Conservation (phyloP, 2,329 filamentous ascomycete species). For the Bipolaris victoriae region DNA sequence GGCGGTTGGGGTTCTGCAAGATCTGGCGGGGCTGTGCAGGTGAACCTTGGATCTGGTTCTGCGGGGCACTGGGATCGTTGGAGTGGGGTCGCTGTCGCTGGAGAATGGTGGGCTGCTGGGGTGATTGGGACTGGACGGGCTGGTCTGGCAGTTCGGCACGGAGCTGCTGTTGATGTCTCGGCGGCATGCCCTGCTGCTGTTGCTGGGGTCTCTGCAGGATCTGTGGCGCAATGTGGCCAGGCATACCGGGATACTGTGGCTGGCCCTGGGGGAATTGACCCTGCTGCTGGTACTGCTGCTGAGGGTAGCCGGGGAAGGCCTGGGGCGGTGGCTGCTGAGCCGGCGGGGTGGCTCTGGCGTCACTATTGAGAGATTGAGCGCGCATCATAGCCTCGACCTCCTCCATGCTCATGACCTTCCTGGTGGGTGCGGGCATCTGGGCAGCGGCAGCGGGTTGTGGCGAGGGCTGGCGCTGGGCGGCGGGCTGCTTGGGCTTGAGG, state of each 20-base stretch:
- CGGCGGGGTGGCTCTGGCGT: conserved; percentile 31
- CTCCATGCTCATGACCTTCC: conserved; percentile 93
- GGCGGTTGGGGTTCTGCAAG: conserved; percentile 76
- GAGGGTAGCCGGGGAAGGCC: conserved; percentile 19
- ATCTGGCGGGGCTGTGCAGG: conserved; percentile 69
- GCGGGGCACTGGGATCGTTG: conserved; percentile 31
- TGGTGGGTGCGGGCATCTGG: conserved; percentile 43
- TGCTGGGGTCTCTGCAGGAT: conserved; percentile 57
- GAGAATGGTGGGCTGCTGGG: conserved; percentile 44
- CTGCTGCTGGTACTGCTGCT: conserved; percentile 17
- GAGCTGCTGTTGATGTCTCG: conserved; percentile 46
- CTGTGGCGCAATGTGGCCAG: conserved; percentile 56
- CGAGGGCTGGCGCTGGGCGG: conserved; percentile 43
- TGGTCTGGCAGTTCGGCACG: conserved; percentile 54
- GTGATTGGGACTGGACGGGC: conserved; percentile 34
- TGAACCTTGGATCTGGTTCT: conserved; percentile 51
- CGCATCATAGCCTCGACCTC: conserved; percentile 96
- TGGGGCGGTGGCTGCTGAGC: conserved; percentile 38
- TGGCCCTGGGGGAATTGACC: conserved; percentile 41
- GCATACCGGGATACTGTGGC: conserved; percentile 35
- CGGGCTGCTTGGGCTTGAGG: conserved; percentile 66
- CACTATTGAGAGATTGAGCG: conserved; percentile 61
- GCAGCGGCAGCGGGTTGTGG: conserved; percentile 26
- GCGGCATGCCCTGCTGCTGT: conserved; percentile 42
- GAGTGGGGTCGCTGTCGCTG: conserved; percentile 42